These are phyloP conservation scores for Phytopythium montanum DNA, from an alignment of 352 stramenopile genomes.

Conservation along the genomic window DNA sequence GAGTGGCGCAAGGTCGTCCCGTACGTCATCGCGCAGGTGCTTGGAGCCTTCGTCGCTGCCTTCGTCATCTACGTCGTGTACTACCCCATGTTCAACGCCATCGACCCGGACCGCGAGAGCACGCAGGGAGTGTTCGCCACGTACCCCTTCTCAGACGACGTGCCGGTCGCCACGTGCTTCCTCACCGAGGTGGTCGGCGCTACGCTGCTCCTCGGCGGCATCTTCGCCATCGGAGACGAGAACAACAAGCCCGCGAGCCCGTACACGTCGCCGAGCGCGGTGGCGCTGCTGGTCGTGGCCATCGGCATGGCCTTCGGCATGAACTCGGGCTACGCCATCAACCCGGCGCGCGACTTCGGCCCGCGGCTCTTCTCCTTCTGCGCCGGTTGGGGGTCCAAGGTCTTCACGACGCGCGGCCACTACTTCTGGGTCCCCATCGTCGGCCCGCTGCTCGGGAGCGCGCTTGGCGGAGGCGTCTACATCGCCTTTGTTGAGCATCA, in stretches of 20 bases:
- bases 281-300: slow-evolving; percentile 42
- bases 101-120: slow-evolving; percentile 36
- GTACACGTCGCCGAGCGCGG: slow-evolving; percentile 32
- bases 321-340: slow-evolving; percentile 66
- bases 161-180: slow-evolving; percentile 47
- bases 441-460: slow-evolving; percentile 25
- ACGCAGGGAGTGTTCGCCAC: slow-evolving; percentile 45
- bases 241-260: slow-evolving; percentile 47
- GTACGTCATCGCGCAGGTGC: slow-evolving; percentile 36
- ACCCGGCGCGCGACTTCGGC: slow-evolving; percentile 47
- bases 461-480: slow-evolving; percentile 24
- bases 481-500: slow-evolving; percentile 25
- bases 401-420: slow-evolving; percentile 26
- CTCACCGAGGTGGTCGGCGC: slow-evolving; percentile 58
- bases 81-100: slow-evolving; percentile 36
- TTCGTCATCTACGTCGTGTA: slow-evolving; percentile 48
- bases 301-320: slow-evolving; percentile 64
- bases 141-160: slow-evolving; percentile 37
- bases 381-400: slow-evolving; percentile 30
- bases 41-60: slow-evolving; percentile 43
- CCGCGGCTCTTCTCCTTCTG: slow-evolving; percentile 34
- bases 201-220: slow-evolving; percentile 42
- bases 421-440: slow-evolving; percentile 61
- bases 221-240: slow-evolving; percentile 52
- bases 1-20: slow-evolving; percentile 38